These are phyloP conservation scores for Xenoacremonium recifei DNA, from an alignment of 2,329 filamentous ascomycete species.

Conservation along the genomic window DNA sequence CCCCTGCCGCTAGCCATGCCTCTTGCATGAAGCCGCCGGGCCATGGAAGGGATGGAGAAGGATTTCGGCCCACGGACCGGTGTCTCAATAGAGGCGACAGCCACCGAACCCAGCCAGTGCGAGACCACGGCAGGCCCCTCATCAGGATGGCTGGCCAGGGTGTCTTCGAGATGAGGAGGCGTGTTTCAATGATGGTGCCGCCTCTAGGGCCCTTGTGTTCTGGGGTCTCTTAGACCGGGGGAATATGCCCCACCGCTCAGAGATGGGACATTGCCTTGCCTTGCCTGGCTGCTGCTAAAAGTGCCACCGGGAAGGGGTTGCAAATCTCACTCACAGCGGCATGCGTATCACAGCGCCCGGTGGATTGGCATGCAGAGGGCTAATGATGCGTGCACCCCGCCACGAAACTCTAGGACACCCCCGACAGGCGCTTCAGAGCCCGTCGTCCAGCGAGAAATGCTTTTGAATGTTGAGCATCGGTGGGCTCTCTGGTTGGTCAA, in stretches of 20 bases:
- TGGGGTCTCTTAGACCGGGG: slow-evolving; percentile 14
- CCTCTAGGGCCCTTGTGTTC: slow-evolving; percentile 9
- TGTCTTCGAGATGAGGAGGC: too few species aligned
- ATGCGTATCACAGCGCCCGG: slow-evolving; percentile 24
- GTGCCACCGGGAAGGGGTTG: slow-evolving; percentile 20
- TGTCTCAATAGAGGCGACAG: slow-evolving; percentile 15
- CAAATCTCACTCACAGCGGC: slow-evolving; percentile 25
- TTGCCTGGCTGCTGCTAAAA: too few species aligned
- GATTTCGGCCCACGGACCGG: slow-evolving; percentile 23
- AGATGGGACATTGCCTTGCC: slow-evolving; percentile 25
- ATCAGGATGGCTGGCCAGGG: too few species aligned
- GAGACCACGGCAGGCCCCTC: slow-evolving; percentile 2
- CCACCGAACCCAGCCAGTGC: slow-evolving; percentile 14
- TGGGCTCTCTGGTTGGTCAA: neutral
- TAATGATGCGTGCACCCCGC: slow-evolving; percentile 8
- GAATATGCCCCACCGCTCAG: slow-evolving; percentile 13
- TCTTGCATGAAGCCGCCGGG: slow-evolving; percentile 17
- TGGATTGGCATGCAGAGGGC: slow-evolving; percentile 22
- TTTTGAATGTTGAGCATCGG: slow-evolving; percentile 5
- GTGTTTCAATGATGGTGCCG: slow-evolving; percentile 13
- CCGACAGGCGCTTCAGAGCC: slow-evolving; percentile 1
- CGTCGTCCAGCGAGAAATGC: neutral
- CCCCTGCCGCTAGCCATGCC: slow-evolving; percentile 26
- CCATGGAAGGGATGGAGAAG: slow-evolving; percentile 32
- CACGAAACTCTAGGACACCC: slow-evolving; percentile 1